Evolutionary conservation across 768 basidiomycete species (phyloP).

Genomic region (Lactifluus subvellereus): DNA sequence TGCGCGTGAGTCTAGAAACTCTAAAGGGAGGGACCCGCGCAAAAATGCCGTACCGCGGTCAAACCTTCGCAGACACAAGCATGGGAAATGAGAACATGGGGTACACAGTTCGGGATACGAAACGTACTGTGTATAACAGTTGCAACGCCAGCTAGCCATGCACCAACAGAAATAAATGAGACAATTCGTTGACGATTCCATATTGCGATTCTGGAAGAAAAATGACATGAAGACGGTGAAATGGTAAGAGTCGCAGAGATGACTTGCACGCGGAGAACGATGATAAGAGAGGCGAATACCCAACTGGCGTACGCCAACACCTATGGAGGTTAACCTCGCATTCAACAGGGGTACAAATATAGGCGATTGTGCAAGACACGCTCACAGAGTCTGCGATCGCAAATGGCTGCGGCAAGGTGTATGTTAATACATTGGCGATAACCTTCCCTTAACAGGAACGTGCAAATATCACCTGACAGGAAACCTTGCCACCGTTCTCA

Average conservation of each 20-base stretch:
- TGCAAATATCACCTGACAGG: background rate
- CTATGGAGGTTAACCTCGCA: background rate
- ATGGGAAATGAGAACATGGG: background rate
- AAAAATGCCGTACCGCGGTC: background rate
- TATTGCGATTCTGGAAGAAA: background rate
- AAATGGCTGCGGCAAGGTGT: background rate
- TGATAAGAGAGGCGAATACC: background rate
- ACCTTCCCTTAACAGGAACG: background rate
- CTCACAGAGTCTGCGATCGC: background rate
- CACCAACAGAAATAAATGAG: background rate
- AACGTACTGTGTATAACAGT: background rate
- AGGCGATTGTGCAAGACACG: background rate
- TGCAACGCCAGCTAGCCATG: background rate
- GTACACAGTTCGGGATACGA: background rate
- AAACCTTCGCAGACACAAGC: background rate
- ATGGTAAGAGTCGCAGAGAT: background rate
- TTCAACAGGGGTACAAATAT: background rate
- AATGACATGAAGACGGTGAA: background rate
- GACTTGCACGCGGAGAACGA: background rate
- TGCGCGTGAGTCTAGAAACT: background rate
- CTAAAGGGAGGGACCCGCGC: background rate
- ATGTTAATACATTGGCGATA: background rate
- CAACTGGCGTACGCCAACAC: background rate
- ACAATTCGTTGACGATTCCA: background rate
- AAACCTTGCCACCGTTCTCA: background rate